A percentile compares a stretch with the other conserved stretches of the same genome.
Evolutionary conservation across 345 rosid genomes (phyloP).

Genomic region (Gossypium turneri): DNA sequence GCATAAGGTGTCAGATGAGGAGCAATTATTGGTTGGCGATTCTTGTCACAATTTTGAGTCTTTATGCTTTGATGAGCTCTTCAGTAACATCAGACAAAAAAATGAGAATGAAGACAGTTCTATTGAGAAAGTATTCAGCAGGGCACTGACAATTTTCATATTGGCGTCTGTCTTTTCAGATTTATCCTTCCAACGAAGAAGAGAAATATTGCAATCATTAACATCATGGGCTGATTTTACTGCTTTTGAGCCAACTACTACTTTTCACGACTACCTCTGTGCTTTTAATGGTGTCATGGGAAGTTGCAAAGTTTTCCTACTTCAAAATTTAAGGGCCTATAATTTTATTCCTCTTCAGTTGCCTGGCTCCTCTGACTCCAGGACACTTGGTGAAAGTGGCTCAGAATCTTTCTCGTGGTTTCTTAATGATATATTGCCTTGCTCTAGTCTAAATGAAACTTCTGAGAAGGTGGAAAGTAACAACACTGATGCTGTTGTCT

Average conservation of each 20-base stretch:
- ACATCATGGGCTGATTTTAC: conserved; percentile 57
- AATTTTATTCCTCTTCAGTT: conserved; percentile 44
- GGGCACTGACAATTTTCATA: conserved; percentile 52
- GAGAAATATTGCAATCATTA: conserved; percentile 53
- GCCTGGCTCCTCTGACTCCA: conserved; percentile 24
- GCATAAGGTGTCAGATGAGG: conserved; percentile 49
- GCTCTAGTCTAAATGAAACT: conserved; percentile 25
- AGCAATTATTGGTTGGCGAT: conserved; percentile 41
- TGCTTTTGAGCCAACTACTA: conserved; percentile 51
- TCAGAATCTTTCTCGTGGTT: conserved; percentile 37
- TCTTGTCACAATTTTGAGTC: conserved; percentile 66
- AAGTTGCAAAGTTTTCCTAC: conserved; percentile 51
- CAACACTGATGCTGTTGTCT: conserved; percentile 19
- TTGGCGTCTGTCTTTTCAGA: conserved; percentile 59
- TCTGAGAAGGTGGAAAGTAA: conserved; percentile 30
- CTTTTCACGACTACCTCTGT: conserved; percentile 64
- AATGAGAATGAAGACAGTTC: conserved; percentile 32
- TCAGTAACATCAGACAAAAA: conserved; percentile 40
- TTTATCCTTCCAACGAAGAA: conserved; percentile 49
- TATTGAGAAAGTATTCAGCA: conserved; percentile 31
- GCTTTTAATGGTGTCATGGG: conserved; percentile 58
- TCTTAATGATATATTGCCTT: conserved; percentile 37
- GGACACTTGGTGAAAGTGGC: conserved; percentile 22
- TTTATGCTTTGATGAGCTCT: conserved; percentile 69
- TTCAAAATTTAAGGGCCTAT: conserved; percentile 34